Base-by-base conservation (phyloP, 805 yeast genomes). In the Myxozyma udenii region DNA sequence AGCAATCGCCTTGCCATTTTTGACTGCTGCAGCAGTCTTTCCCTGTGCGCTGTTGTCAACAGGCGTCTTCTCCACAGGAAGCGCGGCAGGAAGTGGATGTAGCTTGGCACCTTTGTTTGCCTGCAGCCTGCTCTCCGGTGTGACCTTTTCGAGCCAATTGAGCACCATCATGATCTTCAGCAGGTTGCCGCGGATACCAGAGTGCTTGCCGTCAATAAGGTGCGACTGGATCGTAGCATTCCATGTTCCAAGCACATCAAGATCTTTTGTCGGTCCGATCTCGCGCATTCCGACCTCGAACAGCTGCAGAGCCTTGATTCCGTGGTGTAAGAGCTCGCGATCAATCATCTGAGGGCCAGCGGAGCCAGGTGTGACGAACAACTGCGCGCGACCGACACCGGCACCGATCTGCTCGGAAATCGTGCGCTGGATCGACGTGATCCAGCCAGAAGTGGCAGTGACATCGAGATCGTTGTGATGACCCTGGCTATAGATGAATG, bases 361-460 rank as follows among this genome's bases (percentile, higher is more conserved):
- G 21, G 58, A 40, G 11, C 60, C 60, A 14, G 60, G 60, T 19
- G 60, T 55, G 30, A 55, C 60, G 40, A 55, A 55, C 41, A 55
- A 23, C 50, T 55, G 52, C 14, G 57, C 54, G 37, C 58, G 50
- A 3, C 38, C 44, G 3, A 43, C 55, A 2, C 33, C 36, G 7
- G 40, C 21, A 18, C 36, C 30, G 44, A 55, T 19, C 3, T 49
- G 51, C 47, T 55, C 60, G 4, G 57, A 42, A 28, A 55, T 53
- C 9, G 58, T 49, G 19, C 55, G 51, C 51, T 55, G 54, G 40
- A 55, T 53, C 16, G 58, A 40, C 7, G 60, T 38, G 36, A 55
- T 28, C 60, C 60, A 55, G 38, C 58, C 57, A 9, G 43, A 36
- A 12, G 60, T 55, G 9, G 60, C 58, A 23, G 21, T 23, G 7